Base-by-base conservation (phyloP, 305 asterid genomes). In the Ilex paraguariensis region DNA sequence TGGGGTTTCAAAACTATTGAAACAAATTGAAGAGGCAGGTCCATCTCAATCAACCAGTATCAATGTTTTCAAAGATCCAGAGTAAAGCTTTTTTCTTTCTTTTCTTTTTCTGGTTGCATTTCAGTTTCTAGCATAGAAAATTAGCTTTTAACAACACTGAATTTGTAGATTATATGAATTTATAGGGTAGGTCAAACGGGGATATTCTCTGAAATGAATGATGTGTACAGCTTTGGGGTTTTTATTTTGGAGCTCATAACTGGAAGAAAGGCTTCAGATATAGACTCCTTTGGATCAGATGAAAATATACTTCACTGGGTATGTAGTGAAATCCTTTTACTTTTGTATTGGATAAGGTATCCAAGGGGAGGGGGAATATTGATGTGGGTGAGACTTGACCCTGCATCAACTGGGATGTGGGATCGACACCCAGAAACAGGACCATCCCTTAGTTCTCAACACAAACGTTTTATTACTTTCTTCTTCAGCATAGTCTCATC, bases 221-320 rank as follows among this genome's bases (percentile, higher is more conserved):
- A 89, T 54, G 79, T 82, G 32, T 87, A 84, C 73, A 80, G 95
- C 81, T 89, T 84, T 7, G 97, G 97, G 0, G 67, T 81, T 28
- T 87, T 89, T 69, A 77, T 89, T 10, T 30, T 81, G 67, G 97
- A 89, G 84, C 86, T 86, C 64, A 59, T 84, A 60, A 79, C 82
- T 10, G 93, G 93, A 53, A 77, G 69, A 66, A 85, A 84, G 60
- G 82, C 79, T 48, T 69, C 74, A 7, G 63, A 74, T 54, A 57
- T 66, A 32, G 78, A 76, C 65, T 78, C 71, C 62, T 78, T 76
- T 61, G 75, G 62, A 71, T 81, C 87, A 63, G 75, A 76, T 51
- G 79, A 76, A 63, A 65, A 66, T 66, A 52, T 72, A 51, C 57
- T 75, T 52, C 82, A 77, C 13, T 83, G 87, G 95, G 89, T 85